Conservation (phyloP, 2,329 filamentous ascomycete genomes). For the Sodiomyces alkalinus region DNA sequence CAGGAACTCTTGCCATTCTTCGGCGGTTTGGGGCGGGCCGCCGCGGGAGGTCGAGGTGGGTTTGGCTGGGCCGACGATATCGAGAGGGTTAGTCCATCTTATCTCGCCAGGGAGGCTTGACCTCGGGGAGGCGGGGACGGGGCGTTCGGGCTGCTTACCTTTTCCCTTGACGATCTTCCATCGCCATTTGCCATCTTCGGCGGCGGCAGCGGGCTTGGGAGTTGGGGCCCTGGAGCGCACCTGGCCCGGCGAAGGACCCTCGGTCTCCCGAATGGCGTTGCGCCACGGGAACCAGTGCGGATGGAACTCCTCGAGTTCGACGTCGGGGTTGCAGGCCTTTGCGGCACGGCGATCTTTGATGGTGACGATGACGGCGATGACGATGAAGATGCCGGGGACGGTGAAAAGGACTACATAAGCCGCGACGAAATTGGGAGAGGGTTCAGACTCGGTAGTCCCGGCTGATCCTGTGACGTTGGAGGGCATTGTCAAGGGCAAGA, state of each 20-base stretch:
- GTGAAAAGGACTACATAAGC: slow-evolving; percentile 4
- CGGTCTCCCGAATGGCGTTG: slow-evolving; percentile 4
- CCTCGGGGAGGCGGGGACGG: not conserved
- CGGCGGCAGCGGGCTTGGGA: not conserved
- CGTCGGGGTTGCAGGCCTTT: not conserved
- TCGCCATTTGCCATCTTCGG: not conserved
- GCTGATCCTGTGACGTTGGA: too few species aligned
- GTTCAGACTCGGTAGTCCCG: too few species aligned
- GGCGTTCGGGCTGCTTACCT: too few species aligned
- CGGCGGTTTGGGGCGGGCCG: too few species aligned
- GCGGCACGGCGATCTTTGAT: slow-evolving; percentile 1
- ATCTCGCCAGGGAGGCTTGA: too few species aligned
- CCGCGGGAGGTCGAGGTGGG: too few species aligned
- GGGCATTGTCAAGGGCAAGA: too few species aligned
- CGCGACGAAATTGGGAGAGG: slow-evolving; percentile 5
- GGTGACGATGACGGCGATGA: slow-evolving; percentile 1
- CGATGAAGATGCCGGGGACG: slow-evolving; percentile 4
- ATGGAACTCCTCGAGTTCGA: slow-evolving; percentile 5
- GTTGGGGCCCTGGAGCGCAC: not conserved
- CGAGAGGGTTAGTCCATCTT: too few species aligned
- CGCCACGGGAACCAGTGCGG: slow-evolving; percentile 7
- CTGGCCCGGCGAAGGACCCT: not conserved
- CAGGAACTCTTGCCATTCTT: too few species aligned
- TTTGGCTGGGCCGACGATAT: too few species aligned
- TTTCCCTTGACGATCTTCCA: not conserved